Evolutionary conservation across 129 eudicot genomes (phyloP), one percentile per base, ranked within the genome.

Genomic region (Saposhnikovia divaricata): DNA sequence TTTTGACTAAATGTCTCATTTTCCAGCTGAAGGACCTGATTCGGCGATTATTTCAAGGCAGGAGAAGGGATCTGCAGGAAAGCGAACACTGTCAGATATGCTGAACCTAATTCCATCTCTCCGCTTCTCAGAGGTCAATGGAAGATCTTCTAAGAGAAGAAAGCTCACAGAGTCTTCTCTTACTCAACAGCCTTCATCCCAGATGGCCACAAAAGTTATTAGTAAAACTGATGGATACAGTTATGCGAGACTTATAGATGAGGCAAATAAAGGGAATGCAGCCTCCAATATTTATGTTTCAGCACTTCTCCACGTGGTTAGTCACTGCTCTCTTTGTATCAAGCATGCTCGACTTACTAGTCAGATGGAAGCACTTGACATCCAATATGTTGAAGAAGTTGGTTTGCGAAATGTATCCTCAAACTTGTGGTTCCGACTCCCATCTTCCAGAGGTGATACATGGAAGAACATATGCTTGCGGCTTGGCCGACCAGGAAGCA

Each of bases 331-430:
- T 25, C 91, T 96, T 21, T 88, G 95, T 75, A 96, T 96, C 80
- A 96, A 96, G 82, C 99, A 96, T 86, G 98, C 93, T 63, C 88
- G 93, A 51, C 82, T 96, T 81, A 96, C 98, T 53, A 90, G 97
- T 80, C 99, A 96, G 83, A 96, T 96, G 99, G 98, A 96, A 70
- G 96, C 88, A 77, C 97, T 92, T 19, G 88, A 88, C 83, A 92
- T 96, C 51, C 98, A 96, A 5, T 90, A 84, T 85, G 95, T 89
- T 51, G 99, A 96, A 88, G 99, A 96, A 87, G 91, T 87, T 50
- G 97, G 96, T 81, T 81, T 88, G 9, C 82, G 98, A 82, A 85
- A 83, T 48, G 87, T 91, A 75, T 92, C 96, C 74, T 89, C 92
- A 48, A 92, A 90, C 89, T 79, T 96, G 79, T 96, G 98, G 98